Evolutionary conservation across 495 filamentous ascomycete species (phyloP).

Genomic region (Haplographium delicatum): DNA sequence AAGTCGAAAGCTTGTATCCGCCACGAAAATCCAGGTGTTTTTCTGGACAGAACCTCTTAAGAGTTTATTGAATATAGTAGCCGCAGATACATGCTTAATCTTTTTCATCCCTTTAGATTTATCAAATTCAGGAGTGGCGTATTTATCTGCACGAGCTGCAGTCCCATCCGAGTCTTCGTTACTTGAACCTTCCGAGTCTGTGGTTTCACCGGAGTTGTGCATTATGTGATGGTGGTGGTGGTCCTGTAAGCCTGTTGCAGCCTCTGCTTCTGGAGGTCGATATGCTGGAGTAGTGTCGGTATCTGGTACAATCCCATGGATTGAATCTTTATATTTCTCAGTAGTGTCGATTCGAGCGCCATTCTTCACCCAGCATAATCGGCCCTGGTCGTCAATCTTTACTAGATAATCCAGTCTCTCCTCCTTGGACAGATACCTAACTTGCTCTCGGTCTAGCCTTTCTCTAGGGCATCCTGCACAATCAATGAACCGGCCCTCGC

Average conservation of each 20-base stretch:
- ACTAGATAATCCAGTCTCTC: slow-evolving; percentile 71
- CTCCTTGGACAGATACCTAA: slow-evolving; percentile 68
- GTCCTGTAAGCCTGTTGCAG: slow-evolving; percentile 11
- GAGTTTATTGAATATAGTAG: slow-evolving; percentile 64
- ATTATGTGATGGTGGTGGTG: neutral
- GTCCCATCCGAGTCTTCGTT: slow-evolving; percentile 7
- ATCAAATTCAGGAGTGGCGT: slow-evolving; percentile 49
- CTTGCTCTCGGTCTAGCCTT: slow-evolving; percentile 60
- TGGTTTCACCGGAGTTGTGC: neutral
- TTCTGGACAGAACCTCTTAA: slow-evolving; percentile 65
- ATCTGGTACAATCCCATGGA: slow-evolving; percentile 66
- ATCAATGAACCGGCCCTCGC: slow-evolving; percentile 58
- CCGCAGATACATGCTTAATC: slow-evolving; percentile 60
- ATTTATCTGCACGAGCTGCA: slow-evolving; percentile 39
- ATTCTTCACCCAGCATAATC: slow-evolving; percentile 77
- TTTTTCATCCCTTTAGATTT: slow-evolving; percentile 55
- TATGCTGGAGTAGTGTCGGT: slow-evolving; percentile 55
- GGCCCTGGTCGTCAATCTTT: slow-evolving; percentile 58
- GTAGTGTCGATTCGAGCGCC: slow-evolving; percentile 69
- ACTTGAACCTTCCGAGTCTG: neutral
- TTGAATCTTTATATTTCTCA: slow-evolving; percentile 68
- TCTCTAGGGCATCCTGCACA: slow-evolving; percentile 57
- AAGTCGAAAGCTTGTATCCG: slow-evolving; percentile 78
- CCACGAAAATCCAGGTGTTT: slow-evolving; percentile 88
- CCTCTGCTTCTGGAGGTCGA: slow-evolving; percentile 16